Base-by-base conservation (phyloP, 176 grass and related monocot species). In the Typha latifolia region DNA sequence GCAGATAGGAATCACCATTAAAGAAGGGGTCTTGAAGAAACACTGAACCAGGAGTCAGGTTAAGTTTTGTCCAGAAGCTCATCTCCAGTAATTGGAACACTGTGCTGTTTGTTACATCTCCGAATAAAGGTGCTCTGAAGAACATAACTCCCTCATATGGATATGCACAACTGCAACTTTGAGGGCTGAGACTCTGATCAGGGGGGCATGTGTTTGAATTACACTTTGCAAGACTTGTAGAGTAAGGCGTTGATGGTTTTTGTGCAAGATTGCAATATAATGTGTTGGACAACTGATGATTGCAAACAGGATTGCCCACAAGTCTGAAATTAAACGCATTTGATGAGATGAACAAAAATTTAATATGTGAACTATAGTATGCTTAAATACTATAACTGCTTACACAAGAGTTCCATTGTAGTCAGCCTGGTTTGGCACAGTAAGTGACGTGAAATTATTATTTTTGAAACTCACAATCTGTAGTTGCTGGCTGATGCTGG, bases 161-260 rank as follows among this genome's bases (percentile, higher is more conserved):
- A 78, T 87, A 93, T 50, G 85, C 81, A 64, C 94, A 99, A n/a
- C 10, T 70, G 70, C 94, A 99, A 64, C 83, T 99, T 74, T 85
- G 86, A 78, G 94, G 94, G 51, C 71, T 99, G 69, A 80, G 64
- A 65, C 83, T 90, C 84, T 93, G 81, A 82, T 67, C 86, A 43
- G 34, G 21, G 1, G 73, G 29, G 78, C 94, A 99, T 14, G 32
- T 3, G 23, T 71, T 85, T 0, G 81, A 52, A 48, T 13, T 78
- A 74, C 94, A 99, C 24, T 87, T 83, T 3, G 80, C 73, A 12
- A 85, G 81, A 70, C 81, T 93, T 56, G 89, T 99, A 32, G 83
- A 78, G 76, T 93, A 99, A 34, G 94, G 76, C 10, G 31, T 4
- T 24, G 62, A 15, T 16, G 16, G 0, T 12, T 61, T 48, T 68